phyloP scores from a whole-genome alignment of 2,329 filamentous ascomycete species.

The Cladosporium sp. region DNA sequence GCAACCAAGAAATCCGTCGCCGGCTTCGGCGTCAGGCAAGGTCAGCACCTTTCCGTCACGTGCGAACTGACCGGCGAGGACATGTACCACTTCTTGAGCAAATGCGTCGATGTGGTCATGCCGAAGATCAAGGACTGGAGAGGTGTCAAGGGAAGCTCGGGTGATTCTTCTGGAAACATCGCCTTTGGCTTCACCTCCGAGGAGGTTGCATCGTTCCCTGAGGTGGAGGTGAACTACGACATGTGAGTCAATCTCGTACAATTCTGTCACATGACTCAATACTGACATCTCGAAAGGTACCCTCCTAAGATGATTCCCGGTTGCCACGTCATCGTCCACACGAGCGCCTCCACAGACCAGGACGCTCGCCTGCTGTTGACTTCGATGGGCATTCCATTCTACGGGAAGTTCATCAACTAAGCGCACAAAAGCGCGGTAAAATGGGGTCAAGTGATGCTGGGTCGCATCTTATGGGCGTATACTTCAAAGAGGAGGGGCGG shows the following conservation, averaged over 20 bases:
- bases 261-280: neutral
- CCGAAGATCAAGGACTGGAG: constrained; percentile 95
- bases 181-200: constrained; percentile 71
- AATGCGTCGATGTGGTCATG: constrained; percentile 81
- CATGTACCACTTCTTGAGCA: constrained; percentile 86
- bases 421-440: neutral
- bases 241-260: constrained; percentile 52
- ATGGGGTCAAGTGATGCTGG: too few relatives aligned
- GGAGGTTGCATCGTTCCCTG: constrained; percentile 78
- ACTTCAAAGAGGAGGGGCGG: neutral
- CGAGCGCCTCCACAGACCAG: constrained; percentile 74
- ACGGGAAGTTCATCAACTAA: constrained; percentile 62
- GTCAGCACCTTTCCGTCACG: constrained; percentile 69
- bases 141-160: constrained; percentile 68
- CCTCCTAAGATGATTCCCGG: constrained; percentile 74
- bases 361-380: constrained; percentile 73
- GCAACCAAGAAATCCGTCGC: constrained; percentile 63
- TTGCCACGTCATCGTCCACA: constrained; percentile 76
- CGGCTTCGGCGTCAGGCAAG: constrained; percentile 67
- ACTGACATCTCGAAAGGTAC: constrained; percentile 44
- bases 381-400: constrained; percentile 71
- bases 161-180: constrained; percentile 84
- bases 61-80: constrained; percentile 69
- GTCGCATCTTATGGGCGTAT: neutral
- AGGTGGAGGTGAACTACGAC: constrained; percentile 92